Conservation (phyloP, 495 filamentous ascomycete genomes). For the Talaromyces adpressus region DNA sequence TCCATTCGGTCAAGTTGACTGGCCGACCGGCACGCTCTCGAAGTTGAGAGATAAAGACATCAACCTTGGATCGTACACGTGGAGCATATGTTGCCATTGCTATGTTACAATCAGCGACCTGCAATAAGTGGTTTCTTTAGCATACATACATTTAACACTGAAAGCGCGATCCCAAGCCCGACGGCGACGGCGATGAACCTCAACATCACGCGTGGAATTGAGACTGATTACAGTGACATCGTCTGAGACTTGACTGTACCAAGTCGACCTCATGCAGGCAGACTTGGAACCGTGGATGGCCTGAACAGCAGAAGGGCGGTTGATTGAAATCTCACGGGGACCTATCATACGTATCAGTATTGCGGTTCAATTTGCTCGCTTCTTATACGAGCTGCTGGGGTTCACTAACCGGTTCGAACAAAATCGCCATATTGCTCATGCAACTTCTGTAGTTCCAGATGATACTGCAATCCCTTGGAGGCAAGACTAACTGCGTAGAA, state of each 20-base stretch:
- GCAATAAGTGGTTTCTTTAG: background rate
- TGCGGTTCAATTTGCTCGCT: background rate
- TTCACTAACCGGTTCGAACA: conserved; percentile 13
- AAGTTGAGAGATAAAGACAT: background rate
- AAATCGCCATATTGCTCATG: conserved; percentile 18
- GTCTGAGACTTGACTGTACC: background rate
- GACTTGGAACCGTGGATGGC: conserved; percentile 15
- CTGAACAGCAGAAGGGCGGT: conserved; percentile 18
- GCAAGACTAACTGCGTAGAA: background rate
- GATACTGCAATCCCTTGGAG: conserved; percentile 7
- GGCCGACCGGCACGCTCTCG: background rate
- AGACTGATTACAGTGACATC: conserved; percentile 14
- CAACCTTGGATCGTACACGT: background rate
- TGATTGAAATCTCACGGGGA: conserved; percentile 28
- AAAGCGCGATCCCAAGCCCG: conserved; percentile 31
- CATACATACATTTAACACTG: conserved; percentile 16
- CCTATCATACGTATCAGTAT: conserved; percentile 2
- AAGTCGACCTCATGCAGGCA: background rate
- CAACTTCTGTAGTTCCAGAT: conserved; percentile 12
- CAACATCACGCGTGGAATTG: conserved; percentile 21
- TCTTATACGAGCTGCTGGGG: too few species aligned
- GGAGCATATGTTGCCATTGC: background rate
- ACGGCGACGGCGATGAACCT: conserved; percentile 26
- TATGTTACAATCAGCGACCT: background rate
- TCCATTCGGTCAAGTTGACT: background rate